A percentile compares a stretch with the other conserved stretches of the same genome.
phyloP scores from a whole-genome alignment of 805 yeast species.

The Lipomyces oligophaga region DNA sequence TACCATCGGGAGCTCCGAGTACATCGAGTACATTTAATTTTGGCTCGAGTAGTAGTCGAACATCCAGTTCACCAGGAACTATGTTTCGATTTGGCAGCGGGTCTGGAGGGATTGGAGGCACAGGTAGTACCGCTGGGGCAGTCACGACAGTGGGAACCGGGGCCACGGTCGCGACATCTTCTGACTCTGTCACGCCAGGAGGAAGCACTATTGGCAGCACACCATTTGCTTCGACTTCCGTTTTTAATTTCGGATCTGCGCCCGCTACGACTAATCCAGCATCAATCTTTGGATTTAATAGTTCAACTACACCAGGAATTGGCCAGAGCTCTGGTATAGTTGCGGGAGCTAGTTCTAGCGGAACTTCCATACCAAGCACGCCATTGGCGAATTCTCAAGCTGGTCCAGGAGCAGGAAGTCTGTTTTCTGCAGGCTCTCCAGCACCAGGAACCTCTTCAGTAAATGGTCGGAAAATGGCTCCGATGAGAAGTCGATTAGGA shows the following conservation, averaged over 20 bases:
- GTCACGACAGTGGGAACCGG: no score
- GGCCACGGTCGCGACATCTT: slow-evolving; percentile 2
- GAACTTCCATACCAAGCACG: neutral
- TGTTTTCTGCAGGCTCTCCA: slow-evolving; percentile 15
- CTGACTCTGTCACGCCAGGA: slow-evolving; percentile 8
- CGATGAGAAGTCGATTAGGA: slow-evolving; percentile 19
- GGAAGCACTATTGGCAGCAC: slow-evolving; percentile 1
- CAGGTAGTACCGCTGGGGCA: no score
- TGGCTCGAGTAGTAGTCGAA: neutral
- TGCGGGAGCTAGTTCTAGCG: neutral
- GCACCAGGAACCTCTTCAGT: slow-evolving; percentile 20
- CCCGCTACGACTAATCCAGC: slow-evolving; percentile 9
- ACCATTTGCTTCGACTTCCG: slow-evolving; percentile 25
- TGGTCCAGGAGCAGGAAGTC: slow-evolving; percentile 13
- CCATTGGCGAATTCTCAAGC: neutral
- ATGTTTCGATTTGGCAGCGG: neutral
- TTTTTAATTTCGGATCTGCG: slow-evolving; percentile 23
- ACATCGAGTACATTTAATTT: neutral
- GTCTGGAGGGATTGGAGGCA: no score
- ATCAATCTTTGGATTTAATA: slow-evolving; percentile 1
- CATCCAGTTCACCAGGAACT: neutral
- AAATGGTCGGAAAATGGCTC: slow-evolving; percentile 22
- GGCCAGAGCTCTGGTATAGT: neutral
- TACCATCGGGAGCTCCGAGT: neutral
- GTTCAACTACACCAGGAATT: neutral